Evolutionary conservation across 768 basidiomycete genomes (phyloP).

Genomic region (Boletus sp.): DNA sequence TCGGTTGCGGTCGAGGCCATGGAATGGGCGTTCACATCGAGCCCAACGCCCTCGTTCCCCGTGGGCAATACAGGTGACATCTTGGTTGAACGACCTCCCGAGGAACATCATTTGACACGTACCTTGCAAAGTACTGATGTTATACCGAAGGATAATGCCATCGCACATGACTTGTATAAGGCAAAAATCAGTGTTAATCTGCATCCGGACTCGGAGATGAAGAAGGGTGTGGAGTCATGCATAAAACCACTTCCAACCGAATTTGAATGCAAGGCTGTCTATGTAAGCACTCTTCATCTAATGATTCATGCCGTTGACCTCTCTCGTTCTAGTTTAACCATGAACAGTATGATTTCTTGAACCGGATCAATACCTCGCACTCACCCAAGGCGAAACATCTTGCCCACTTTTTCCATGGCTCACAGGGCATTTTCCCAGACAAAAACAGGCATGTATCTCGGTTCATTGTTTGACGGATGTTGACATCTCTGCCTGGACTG

Average conservation of each 20-base stretch:
- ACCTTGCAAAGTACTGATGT: not conserved
- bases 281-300: not conserved
- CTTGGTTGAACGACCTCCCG: not conserved
- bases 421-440: conserved; percentile 6
- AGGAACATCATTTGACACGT: not conserved
- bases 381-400: not conserved
- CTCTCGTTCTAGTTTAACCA: conserved; percentile 9
- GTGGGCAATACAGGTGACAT: not conserved
- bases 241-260: conserved; percentile 7
- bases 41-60: not conserved
- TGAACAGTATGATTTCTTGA: no score
- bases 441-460: not conserved
- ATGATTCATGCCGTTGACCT: not conserved
- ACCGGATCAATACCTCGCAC: not conserved
- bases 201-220: conserved; percentile 2
- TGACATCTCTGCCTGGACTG: not conserved
- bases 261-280: conserved; percentile 8
- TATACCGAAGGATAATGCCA: not conserved
- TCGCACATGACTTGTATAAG: conserved; percentile 13
- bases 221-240: conserved; percentile 1
- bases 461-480: not conserved
- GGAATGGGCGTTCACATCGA: conserved; percentile 1
- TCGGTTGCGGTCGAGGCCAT: conserved; percentile 2
- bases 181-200: conserved; percentile 2
- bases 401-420: not conserved